Base-by-base conservation (phyloP, 139 green algal species). In the Ettlia oleoabundans region DNA sequence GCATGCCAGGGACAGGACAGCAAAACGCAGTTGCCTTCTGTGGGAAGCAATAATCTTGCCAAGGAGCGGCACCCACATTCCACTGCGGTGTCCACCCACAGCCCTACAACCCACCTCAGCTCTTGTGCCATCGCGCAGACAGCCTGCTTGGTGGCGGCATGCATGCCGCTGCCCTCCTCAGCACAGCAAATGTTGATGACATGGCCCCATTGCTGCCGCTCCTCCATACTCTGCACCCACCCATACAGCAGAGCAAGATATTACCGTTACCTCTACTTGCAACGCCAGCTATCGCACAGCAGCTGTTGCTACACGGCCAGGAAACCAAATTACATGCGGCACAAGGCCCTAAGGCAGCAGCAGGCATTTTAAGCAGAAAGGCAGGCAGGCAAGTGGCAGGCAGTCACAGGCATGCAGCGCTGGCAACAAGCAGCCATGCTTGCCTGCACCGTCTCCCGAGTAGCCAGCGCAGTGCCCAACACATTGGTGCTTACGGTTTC, bases 181-280 rank as follows among this genome's bases (percentile, higher is more conserved):
- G 93, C 86, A 22, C 88, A 92, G 33, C 90, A 86, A 77, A 97
- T 89, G 86, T 95, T 93, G 82, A 97, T 90, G 66, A 97, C 88
- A 82, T 96, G 93, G 7, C 94, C 94, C 71, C 82, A 93, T 53
- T 71, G 68, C 15, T 67, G 76, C 53, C 91, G 86, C 21, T 82
- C 79, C 68, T 82, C 81, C 94, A 97, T 96, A 84, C 95, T 88
- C 86, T 91, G 85, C 26, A n/a, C n/a, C n/a, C n/a, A n/a, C n/a
- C n/a, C n/a, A n/a, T n/a, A n/a, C n/a, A n/a, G n/a, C n/a, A n/a
- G n/a, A n/a, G n/a, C n/a, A n/a, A n/a, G n/a, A n/a, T n/a, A n/a
- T n/a, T n/a, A n/a, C n/a, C n/a, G n/a, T n/a, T n/a, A n/a, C n/a
- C n/a, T n/a, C n/a, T n/a, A n/a, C n/a, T n/a, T n/a, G n/a, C n/a